Conservation (phyloP, 352 stramenopile genomes). For the Phytophthora litchii region DNA sequence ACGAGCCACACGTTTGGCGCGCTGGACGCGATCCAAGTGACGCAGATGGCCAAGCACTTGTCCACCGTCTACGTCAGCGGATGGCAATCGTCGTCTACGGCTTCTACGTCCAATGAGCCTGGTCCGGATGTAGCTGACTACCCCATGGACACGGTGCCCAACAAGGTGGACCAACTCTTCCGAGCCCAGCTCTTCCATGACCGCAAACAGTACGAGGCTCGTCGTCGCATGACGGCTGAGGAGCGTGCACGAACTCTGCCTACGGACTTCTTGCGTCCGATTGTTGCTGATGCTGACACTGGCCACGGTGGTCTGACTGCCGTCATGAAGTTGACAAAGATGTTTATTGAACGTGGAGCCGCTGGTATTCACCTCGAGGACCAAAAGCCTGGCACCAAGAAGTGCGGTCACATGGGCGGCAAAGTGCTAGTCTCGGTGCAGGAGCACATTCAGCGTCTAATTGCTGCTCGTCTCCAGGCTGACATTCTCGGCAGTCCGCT, state of each 20-base stretch:
- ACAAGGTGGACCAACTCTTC: slow-evolving; percentile 98
- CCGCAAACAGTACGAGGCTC: slow-evolving; percentile 96
- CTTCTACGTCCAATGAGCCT: slow-evolving; percentile 96
- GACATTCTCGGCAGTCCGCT: slow-evolving; percentile 96
- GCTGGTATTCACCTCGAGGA: slow-evolving; percentile 99
- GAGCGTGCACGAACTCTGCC: slow-evolving; percentile 77
- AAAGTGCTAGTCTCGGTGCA: slow-evolving; percentile 98
- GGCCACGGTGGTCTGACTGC: slow-evolving; percentile 96
- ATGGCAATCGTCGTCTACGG: slow-evolving; percentile 97
- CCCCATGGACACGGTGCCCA: slow-evolving; percentile 98
- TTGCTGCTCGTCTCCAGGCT: slow-evolving; percentile 95
- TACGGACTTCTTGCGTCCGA: slow-evolving; percentile 97
- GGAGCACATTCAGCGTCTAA: slow-evolving; percentile 97
- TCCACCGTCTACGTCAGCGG: slow-evolving; percentile 97
- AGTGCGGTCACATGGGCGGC: slow-evolving; percentile 99
- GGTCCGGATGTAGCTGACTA: slow-evolving; percentile 98
- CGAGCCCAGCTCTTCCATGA: slow-evolving; percentile 97
- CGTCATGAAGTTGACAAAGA: slow-evolving; percentile 99
- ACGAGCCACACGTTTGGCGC: slow-evolving; percentile 89
- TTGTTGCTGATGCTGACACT: slow-evolving; percentile 98
- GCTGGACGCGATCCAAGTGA: slow-evolving; percentile 95
- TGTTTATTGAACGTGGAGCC: slow-evolving; percentile 98
- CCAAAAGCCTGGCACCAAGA: slow-evolving; percentile 99
- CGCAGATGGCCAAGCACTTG: slow-evolving; percentile 95
- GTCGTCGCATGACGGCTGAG: slow-evolving; percentile 78